phyloP scores from a whole-genome alignment of 2,329 filamentous ascomycete species.

The Ophiostoma montium region DNA sequence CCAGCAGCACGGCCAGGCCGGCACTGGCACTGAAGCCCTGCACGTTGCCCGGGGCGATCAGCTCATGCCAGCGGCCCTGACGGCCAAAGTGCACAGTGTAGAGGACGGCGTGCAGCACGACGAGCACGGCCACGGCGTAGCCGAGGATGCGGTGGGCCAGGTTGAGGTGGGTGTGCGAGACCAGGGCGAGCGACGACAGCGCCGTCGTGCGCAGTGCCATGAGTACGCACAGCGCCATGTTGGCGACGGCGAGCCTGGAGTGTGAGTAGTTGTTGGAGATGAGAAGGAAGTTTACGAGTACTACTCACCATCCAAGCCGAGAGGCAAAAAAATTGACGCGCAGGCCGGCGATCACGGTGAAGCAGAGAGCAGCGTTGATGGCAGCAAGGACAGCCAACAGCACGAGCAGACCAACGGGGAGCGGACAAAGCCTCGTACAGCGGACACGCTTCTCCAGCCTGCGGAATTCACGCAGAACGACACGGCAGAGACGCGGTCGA shows the following conservation, averaged over 20 bases:
- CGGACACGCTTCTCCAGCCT: not conserved
- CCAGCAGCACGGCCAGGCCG: slow-evolving; percentile 21
- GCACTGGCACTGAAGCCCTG: slow-evolving; percentile 24
- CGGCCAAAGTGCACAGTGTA: slow-evolving; percentile 21
- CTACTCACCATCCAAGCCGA: slow-evolving; percentile 8
- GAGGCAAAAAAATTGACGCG: slow-evolving; percentile 6
- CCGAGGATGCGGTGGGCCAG: slow-evolving; percentile 30
- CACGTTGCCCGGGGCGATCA: slow-evolving; percentile 20
- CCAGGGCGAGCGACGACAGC: slow-evolving; percentile 33
- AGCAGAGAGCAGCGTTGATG: slow-evolving; percentile 1
- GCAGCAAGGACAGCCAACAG: not conserved
- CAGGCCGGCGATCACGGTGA: not conserved
- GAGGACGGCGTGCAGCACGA: slow-evolving; percentile 23
- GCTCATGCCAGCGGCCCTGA: slow-evolving; percentile 10
- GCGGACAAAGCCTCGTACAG: not conserved
- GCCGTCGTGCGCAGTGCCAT: slow-evolving; percentile 44
- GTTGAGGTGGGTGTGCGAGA: slow-evolving; percentile 28
- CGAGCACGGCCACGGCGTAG: slow-evolving; percentile 25
- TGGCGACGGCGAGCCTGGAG: slow-evolving; percentile 16
- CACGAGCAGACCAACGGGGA: not conserved
- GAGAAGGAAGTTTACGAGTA: not conserved
- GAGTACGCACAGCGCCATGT: slow-evolving; percentile 36
- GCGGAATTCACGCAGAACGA: not conserved
- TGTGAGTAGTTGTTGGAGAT: not conserved
- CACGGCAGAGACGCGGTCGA: not conserved